Evolutionary conservation across 2,329 filamentous ascomycete species (phyloP), one percentile per base, ranked within the genome.

Genomic region (Cryphonectria japonica): DNA sequence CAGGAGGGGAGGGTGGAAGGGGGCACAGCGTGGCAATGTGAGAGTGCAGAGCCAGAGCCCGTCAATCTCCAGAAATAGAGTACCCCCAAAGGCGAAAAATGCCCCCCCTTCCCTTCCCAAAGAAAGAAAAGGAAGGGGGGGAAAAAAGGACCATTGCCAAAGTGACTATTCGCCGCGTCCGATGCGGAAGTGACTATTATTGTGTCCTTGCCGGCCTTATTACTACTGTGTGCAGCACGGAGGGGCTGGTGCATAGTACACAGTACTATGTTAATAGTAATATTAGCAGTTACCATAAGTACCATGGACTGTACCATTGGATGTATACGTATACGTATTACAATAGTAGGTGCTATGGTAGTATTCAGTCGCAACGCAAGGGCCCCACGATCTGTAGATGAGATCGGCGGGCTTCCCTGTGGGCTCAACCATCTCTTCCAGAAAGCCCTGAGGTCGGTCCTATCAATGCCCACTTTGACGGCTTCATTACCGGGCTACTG

Each of bases 21-120:
- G 39, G 46, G 64, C 46, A 57, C 41, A 19, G 64, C 64, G 46
- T 29, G 60, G 52, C 41, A 65, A 50, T 11, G 63, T 50, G 22
- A 22, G 26, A 11, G 37, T 50, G 46, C 22, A n/a, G 8, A n/a
- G 46, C 46, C 26, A 64, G 41, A 29, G 60, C 60, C n/a, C 61
- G 22, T 65, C 63, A 65, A 65, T 65, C 43, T 52, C 63, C 63
- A 65, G 63, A 65, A 65, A 65, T 65, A 65, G 63, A 46, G n/a
- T 43, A 34, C 63, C 63, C 62, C 39, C 22, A 63, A 32, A 34
- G 39, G 9, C 62, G 4, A 29, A 46, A 50, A 50, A 50, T 50
- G n/a, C 41, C 39, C 41, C 14, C 41, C 41, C 41, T 2, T 16
- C 41, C 41, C 41, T 14, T 13, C 41, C 3, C 41, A 43, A 39